A percentile compares a stretch with the other conserved stretches of the same genome.
Evolutionary conservation across 163 green algal genomes (phyloP).

Genomic region (Scenedesmus sp.): DNA sequence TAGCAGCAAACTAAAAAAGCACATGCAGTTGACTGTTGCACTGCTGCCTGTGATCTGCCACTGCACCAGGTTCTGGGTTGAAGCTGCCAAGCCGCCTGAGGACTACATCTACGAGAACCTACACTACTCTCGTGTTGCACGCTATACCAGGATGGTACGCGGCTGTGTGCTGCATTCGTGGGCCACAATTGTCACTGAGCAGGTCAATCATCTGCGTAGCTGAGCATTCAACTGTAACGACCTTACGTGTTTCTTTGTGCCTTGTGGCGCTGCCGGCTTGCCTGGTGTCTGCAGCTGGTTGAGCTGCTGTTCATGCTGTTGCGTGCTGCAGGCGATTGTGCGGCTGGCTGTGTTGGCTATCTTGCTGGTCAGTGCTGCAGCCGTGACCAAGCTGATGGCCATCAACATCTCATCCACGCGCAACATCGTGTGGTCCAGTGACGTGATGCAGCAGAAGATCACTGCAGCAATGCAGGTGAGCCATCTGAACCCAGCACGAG

Average conservation of each 20-base stretch:
- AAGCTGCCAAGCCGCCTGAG: slow-evolving; percentile 56
- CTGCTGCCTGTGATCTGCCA: neutral
- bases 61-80: slow-evolving; percentile 56
- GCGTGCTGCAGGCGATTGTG: slow-evolving; percentile 45
- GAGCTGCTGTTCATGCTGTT: neutral
- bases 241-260: neutral
- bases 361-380: slow-evolving; percentile 56
- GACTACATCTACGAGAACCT: slow-evolving; percentile 68
- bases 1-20: neutral
- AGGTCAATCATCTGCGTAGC: neutral
- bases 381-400: slow-evolving; percentile 68
- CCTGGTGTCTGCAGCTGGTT: neutral
- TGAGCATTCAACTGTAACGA: neutral
- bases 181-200: too few species aligned
- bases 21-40: neutral
- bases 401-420: slow-evolving; percentile 49
- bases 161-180: neutral
- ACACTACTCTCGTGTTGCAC: neutral
- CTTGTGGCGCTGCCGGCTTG: neutral
- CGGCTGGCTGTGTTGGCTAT: slow-evolving; percentile 54
- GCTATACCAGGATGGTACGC: slow-evolving; percentile 44
- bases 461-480: slow-evolving; percentile 29
- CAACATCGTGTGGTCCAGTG: slow-evolving; percentile 47
- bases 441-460: slow-evolving; percentile 29
- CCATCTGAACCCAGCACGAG: neutral